These are phyloP conservation scores for Fistulinella cinereoalba DNA, from an alignment of 1,284 basidiomycete species.

Conservation along the genomic window DNA sequence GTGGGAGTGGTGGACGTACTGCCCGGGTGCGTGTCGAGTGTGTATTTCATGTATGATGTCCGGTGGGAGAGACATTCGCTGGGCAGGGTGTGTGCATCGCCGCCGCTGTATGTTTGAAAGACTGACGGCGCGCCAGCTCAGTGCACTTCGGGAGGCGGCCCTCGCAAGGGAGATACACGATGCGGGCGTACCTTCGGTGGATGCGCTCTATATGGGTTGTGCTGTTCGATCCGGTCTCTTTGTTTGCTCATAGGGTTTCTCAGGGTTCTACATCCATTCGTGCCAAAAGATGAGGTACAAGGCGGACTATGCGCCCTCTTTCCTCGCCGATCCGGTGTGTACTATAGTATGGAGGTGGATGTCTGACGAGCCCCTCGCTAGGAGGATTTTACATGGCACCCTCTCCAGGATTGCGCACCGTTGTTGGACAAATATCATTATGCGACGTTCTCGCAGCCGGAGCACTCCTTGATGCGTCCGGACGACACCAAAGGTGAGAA, in stretches of 20 bases:
- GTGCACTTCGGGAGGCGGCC: conserved; percentile 76
- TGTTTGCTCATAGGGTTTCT: neutral
- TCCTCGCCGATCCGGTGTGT: conserved; percentile 81
- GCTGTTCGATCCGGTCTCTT: neutral
- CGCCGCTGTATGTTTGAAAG: neutral
- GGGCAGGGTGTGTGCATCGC: conserved; percentile 66
- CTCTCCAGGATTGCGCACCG: conserved; percentile 57
- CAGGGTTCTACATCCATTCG: conserved; percentile 89
- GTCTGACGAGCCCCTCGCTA: conserved; percentile 30
- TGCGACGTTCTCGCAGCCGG: conserved; percentile 65
- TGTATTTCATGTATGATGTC: conserved; percentile 94
- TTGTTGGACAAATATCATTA: conserved; percentile 66
- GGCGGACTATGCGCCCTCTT: conserved; percentile 87
- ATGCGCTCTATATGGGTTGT: conserved; percentile 82
- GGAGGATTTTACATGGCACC: conserved; percentile 78
- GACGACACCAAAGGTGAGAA: conserved; percentile 23
- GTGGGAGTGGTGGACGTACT: conserved; percentile 91
- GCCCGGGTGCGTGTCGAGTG: conserved; percentile 87
- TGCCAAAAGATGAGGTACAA: conserved; percentile 98
- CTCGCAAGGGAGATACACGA: conserved; percentile 71
- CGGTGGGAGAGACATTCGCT: conserved; percentile 73
- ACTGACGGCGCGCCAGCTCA: conserved; percentile 53
- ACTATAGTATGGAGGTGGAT: neutral
- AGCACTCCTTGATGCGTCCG: conserved; percentile 43
- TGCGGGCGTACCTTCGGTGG: conserved; percentile 63